Conservation (phyloP, 371 early-diverging fungal species). For the Syncephalastrum monosporum region DNA sequence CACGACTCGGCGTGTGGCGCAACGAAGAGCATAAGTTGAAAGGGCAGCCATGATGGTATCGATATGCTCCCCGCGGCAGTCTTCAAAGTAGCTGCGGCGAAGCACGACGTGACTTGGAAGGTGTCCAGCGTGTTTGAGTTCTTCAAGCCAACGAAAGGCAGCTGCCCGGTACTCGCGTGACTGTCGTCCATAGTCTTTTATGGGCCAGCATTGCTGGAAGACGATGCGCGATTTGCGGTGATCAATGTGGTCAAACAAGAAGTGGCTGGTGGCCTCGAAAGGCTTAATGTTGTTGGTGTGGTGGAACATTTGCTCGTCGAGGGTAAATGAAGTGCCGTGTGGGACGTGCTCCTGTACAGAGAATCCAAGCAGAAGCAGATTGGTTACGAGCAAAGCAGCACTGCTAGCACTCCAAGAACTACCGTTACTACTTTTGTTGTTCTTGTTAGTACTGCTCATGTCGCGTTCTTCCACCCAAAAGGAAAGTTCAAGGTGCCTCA, state of each 20-base stretch:
- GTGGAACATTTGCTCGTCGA: conserved; percentile 24
- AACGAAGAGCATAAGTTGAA: conserved; percentile 23
- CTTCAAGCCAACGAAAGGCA: conserved; percentile 37
- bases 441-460: no score
- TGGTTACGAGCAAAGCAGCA: conserved; percentile 2
- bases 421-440: no score
- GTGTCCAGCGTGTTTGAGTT: conserved; percentile 20
- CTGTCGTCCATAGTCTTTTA: conserved; percentile 27
- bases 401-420: neutral
- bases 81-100: conserved; percentile 42
- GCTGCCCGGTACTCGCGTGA: conserved; percentile 33
- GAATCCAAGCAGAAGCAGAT: conserved; percentile 21
- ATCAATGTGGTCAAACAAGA: conserved; percentile 30
- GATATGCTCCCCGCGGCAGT: conserved; percentile 35
- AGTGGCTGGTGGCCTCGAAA: conserved; percentile 36
- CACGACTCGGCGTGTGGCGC: conserved; percentile 1
- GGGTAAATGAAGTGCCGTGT: conserved; percentile 12
- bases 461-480: no score
- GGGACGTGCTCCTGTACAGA: conserved; percentile 11
- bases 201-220: conserved; percentile 42
- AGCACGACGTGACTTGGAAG: conserved; percentile 23
- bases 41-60: conserved; percentile 30
- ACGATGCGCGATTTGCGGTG: conserved; percentile 9
- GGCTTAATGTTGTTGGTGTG: conserved; percentile 30
- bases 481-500: no score